phyloP scores from a whole-genome alignment of 164 flowering plant genomes.

The Piper betle region DNA sequence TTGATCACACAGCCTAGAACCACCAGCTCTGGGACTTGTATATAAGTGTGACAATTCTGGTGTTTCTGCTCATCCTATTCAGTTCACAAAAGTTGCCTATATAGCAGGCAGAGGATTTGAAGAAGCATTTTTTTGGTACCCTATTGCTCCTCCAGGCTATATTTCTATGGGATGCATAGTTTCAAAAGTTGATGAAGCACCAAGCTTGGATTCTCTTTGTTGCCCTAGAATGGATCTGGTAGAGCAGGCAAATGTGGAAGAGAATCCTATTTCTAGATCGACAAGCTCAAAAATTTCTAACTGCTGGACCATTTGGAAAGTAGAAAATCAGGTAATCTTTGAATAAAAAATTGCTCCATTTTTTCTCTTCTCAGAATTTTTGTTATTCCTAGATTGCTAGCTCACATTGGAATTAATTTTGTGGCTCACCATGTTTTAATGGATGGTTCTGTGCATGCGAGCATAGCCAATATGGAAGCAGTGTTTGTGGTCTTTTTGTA shows the following conservation, averaged over 20 bases:
- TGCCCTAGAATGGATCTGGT: slow-evolving; percentile 95
- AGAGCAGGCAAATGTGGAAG: slow-evolving; percentile 57
- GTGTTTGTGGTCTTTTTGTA: no score
- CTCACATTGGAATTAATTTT: no score
- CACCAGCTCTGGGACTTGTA: slow-evolving; percentile 81
- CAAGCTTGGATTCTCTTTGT: slow-evolving; percentile 46
- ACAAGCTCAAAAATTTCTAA: slow-evolving; percentile 56
- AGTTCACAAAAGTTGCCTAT: slow-evolving; percentile 80
- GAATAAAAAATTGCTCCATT: background rate
- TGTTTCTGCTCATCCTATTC: slow-evolving; percentile 77
- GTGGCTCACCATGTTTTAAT: no score
- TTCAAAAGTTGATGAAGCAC: slow-evolving; percentile 60
- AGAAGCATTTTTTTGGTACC: slow-evolving; percentile 94
- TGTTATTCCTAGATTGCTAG: background rate
- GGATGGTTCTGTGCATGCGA: no score
- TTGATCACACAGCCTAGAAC: slow-evolving; percentile 24
- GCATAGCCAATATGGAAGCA: no score
- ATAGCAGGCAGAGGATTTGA: slow-evolving; percentile 60
- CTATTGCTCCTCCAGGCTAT: slow-evolving; percentile 97
- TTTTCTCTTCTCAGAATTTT: background rate
- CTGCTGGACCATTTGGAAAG: slow-evolving; percentile 96
- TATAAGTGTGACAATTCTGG: slow-evolving; percentile 63
- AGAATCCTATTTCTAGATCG: slow-evolving; percentile 63
- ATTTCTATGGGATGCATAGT: slow-evolving; percentile 87
- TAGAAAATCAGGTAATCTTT: slow-evolving; percentile 78